Evolutionary conservation across 192 early-diverging fungal species (phyloP).

Genomic region (Coemansia umbellata): DNA sequence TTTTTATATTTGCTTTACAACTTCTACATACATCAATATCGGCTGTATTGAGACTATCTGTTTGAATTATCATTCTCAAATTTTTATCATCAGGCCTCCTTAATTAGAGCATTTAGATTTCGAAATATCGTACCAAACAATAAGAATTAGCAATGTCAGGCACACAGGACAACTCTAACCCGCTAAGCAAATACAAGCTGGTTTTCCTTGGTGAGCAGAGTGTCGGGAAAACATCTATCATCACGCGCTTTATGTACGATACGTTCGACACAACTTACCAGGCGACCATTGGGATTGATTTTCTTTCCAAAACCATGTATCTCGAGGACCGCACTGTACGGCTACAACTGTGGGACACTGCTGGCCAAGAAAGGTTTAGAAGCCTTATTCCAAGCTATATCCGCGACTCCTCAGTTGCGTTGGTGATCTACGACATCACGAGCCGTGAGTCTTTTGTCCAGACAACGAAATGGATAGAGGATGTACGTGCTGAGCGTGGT

Average conservation of each 20-base stretch:
- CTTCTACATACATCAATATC: too few species aligned
- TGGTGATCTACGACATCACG: slow-evolving; percentile 97
- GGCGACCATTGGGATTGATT: slow-evolving; percentile 98
- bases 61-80: too few species aligned
- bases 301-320: slow-evolving; percentile 99
- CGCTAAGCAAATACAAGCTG: slow-evolving; percentile 91
- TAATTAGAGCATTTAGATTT: too few species aligned
- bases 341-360: slow-evolving; percentile 98
- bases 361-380: slow-evolving; percentile 98
- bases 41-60: too few species aligned
- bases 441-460: slow-evolving; percentile 95
- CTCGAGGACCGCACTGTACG: slow-evolving; percentile 96
- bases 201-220: slow-evolving; percentile 99
- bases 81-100: too few species aligned
- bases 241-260: slow-evolving; percentile 99
- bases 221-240: slow-evolving; percentile 97
- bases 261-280: slow-evolving; percentile 99
- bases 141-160: slow-evolving; percentile 22
- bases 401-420: slow-evolving; percentile 94
- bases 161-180: slow-evolving; percentile 52
- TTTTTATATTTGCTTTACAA: too few species aligned
- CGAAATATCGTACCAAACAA: slow-evolving; percentile 3
- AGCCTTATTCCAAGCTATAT: slow-evolving; percentile 98
- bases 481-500: slow-evolving; percentile 96
- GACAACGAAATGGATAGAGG: slow-evolving; percentile 98